A percentile compares a stretch with the other conserved stretches of the same genome.
phyloP scores from a whole-genome alignment of 805 yeast genomes.

The Jamesozyma rosinii region DNA sequence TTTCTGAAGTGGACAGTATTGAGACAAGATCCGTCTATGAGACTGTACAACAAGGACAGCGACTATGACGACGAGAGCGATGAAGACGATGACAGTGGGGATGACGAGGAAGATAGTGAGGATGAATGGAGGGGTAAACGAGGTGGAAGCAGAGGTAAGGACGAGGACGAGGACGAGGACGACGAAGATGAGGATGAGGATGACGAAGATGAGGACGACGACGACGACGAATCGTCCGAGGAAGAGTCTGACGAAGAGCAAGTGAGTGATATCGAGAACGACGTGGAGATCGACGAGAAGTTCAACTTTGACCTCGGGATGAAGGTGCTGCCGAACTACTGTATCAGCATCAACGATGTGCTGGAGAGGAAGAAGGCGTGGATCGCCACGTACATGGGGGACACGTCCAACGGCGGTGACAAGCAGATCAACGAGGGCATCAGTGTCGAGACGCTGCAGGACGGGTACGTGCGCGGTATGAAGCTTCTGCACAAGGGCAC shows the following conservation, averaged over 20 bases:
- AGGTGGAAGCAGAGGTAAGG: conserved; percentile 8
- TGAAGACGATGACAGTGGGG: conserved; percentile 10
- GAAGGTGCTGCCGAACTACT: conserved; percentile 28
- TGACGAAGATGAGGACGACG: conserved; percentile 8
- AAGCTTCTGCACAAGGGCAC: conserved; percentile 13
- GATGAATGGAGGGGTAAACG: too few relatives aligned
- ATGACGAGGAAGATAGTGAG: conserved; percentile 9
- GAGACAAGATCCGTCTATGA: conserved; percentile 64
- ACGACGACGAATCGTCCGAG: conserved; percentile 9
- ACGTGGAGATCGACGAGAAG: conserved; percentile 25
- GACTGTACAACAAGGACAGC: conserved; percentile 31
- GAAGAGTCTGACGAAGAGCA: conserved; percentile 35
- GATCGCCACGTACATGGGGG: conserved; percentile 22
- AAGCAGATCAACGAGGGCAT: conserved; percentile 26
- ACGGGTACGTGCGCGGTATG: conserved; percentile 23
- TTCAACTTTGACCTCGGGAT: conserved; percentile 28
- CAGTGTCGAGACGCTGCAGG: conserved; percentile 16
- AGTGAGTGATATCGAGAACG: conserved; percentile 32
- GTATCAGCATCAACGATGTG: conserved; percentile 21
- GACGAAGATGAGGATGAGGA: neutral
- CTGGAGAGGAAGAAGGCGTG: conserved; percentile 27
- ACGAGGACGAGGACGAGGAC: conserved; percentile 4
- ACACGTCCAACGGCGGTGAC: conserved; percentile 21
- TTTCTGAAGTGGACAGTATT: conserved; percentile 57
- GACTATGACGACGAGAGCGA: conserved; percentile 14